phyloP scores from a whole-genome alignment of 768 basidiomycete species.

The Leucosporidium creatinivorum region DNA sequence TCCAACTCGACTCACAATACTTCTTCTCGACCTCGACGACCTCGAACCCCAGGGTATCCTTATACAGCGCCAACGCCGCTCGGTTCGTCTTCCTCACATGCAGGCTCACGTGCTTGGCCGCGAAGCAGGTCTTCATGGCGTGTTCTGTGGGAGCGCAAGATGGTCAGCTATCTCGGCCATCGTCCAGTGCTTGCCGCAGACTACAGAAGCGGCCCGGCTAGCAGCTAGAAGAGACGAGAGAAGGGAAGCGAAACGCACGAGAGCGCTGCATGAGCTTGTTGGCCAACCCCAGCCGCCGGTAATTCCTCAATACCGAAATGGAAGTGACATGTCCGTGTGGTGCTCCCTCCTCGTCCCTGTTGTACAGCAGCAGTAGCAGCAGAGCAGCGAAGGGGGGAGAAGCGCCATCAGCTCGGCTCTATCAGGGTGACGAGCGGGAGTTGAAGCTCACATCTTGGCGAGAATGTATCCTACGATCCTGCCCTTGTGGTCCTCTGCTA shows the following conservation, averaged over 20 bases:
- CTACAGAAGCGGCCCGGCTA: neutral
- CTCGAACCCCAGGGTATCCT: conserved; percentile 81
- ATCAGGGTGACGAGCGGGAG: conserved; percentile 32
- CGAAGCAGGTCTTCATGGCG: conserved; percentile 83
- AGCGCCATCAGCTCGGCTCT: neutral
- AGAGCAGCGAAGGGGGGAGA: neutral
- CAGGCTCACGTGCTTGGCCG: conserved; percentile 72
- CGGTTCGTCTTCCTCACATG: conserved; percentile 94
- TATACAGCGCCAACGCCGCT: conserved; percentile 79
- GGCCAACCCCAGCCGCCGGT: conserved; percentile 82
- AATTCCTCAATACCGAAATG: conserved; percentile 84
- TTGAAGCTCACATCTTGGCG: conserved; percentile 68
- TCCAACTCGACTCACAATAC: conserved; percentile 72
- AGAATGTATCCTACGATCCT: conserved; percentile 89
- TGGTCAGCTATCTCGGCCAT: no score
- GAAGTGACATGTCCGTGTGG: conserved; percentile 90
- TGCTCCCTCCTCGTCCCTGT: conserved; percentile 54
- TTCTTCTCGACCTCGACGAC: conserved; percentile 77
- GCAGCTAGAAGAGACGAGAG: neutral
- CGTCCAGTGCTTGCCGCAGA: no score
- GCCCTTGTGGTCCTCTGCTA: conserved; percentile 82
- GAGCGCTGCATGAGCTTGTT: conserved; percentile 90
- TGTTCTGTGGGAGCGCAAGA: conserved; percentile 53
- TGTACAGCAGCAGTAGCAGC: no score
- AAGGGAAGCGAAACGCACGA: conserved; percentile 51